These are phyloP conservation scores for Metarhizium sp. DNA, from an alignment of 2,329 filamentous ascomycete species.

Conservation along the genomic window DNA sequence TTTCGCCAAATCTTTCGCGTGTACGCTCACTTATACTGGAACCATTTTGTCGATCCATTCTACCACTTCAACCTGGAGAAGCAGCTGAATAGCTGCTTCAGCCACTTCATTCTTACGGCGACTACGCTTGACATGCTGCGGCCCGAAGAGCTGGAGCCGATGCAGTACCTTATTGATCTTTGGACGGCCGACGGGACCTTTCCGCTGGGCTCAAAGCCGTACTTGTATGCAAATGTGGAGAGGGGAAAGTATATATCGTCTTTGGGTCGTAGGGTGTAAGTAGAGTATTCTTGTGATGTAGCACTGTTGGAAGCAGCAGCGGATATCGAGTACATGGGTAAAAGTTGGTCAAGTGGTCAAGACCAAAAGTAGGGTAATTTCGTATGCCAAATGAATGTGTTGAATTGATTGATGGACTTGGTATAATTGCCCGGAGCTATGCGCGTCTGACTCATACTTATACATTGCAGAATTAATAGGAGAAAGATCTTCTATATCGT, in stretches of 20 bases:
- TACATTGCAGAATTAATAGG: too few species aligned
- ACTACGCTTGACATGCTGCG: slow-evolving; percentile 70
- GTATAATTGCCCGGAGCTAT: too few species aligned
- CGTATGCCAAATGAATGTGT: too few species aligned
- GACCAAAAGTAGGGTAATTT: too few species aligned
- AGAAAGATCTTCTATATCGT: too few species aligned
- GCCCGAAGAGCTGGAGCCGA: slow-evolving; percentile 79
- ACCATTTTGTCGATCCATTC: slow-evolving; percentile 74
- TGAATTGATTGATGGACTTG: too few species aligned
- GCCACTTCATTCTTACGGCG: slow-evolving; percentile 67
- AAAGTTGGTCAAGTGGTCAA: too few species aligned
- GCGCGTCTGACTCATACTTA: too few species aligned
- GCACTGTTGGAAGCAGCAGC: too few species aligned
- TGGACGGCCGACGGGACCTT: slow-evolving; percentile 81
- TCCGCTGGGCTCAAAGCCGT: slow-evolving; percentile 56
- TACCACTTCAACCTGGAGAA: slow-evolving; percentile 68
- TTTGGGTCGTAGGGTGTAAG: slow-evolving; percentile 1
- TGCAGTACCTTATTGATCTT: slow-evolving; percentile 81
- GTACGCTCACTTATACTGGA: slow-evolving; percentile 92
- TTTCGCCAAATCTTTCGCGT: slow-evolving; percentile 96
- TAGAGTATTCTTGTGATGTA: too few species aligned
- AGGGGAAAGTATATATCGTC: slow-evolving; percentile 10
- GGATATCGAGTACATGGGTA: too few species aligned
- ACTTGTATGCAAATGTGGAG: slow-evolving; percentile 44
- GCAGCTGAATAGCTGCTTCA: slow-evolving; percentile 73